A percentile compares a stretch with the other conserved stretches of the same genome.
Evolutionary conservation across 2,329 filamentous ascomycete species (phyloP).

Genomic region (Cordyceps cicadae): DNA sequence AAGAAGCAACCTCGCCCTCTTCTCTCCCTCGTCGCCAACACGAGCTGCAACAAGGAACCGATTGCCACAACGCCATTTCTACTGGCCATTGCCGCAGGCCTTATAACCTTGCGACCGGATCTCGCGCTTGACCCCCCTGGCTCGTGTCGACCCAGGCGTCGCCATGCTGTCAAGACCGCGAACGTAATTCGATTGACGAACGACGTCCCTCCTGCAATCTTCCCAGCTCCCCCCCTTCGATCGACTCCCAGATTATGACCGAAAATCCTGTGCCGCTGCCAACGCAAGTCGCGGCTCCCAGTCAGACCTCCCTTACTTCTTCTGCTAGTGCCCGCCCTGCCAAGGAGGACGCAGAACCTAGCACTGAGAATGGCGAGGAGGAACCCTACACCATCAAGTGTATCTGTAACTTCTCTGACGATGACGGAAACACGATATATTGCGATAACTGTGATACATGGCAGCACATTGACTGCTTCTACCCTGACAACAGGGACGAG

Average conservation of each 20-base stretch:
- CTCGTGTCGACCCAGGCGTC: constrained; percentile 41
- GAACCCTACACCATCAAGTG: constrained; percentile 95
- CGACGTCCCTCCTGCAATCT: constrained; percentile 24
- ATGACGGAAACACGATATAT: constrained; percentile 95
- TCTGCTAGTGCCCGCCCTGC: constrained; percentile 23
- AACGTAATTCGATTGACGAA: constrained; percentile 39
- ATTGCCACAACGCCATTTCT: background rate
- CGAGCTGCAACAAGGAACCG: background rate
- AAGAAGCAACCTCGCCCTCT: background rate
- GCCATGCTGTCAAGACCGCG: constrained; percentile 51
- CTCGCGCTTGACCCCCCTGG: constrained; percentile 17
- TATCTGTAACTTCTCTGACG: constrained; percentile 86
- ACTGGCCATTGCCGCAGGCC: background rate
- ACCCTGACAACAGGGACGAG: constrained; percentile 63
- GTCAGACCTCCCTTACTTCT: constrained; percentile 39
- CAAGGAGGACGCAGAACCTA: constrained; percentile 35
- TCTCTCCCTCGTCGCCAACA: background rate
- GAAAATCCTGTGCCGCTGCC: constrained; percentile 46
- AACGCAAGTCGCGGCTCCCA: constrained; percentile 48
- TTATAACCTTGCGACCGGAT: background rate
- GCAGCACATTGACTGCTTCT: constrained; percentile 98
- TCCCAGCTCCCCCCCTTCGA: constrained; percentile 27
- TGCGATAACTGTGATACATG: constrained; percentile 94
- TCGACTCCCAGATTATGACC: constrained; percentile 51
- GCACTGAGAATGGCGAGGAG: constrained; percentile 53